Conservation (phyloP, 179 eudicot species). For the Carnegiea gigantea region DNA sequence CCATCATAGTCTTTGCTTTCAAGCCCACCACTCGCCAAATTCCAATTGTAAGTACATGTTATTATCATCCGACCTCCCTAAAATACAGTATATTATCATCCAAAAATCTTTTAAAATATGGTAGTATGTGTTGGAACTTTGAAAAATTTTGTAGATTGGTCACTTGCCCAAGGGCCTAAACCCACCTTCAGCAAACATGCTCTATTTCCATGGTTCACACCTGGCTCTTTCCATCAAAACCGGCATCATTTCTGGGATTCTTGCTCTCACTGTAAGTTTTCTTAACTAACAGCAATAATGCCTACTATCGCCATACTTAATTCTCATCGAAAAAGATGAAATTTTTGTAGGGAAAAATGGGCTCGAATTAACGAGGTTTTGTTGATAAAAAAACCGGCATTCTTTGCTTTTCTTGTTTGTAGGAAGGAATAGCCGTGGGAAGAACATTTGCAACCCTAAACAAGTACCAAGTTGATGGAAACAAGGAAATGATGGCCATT, state of each 20-base stretch:
- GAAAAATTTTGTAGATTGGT: constrained; percentile 59
- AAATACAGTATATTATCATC: no score
- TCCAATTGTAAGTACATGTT: constrained; percentile 53
- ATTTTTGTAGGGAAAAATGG: neutral
- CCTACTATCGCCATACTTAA: neutral
- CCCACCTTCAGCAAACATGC: constrained; percentile 84
- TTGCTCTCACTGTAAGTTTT: constrained; percentile 83
- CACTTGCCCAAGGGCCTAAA: constrained; percentile 82
- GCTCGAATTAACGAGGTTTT: constrained; percentile 8
- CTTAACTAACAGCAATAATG: neutral
- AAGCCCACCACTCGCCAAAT: constrained; percentile 56
- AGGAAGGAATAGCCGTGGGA: constrained; percentile 99
- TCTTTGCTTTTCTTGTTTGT: constrained; percentile 2
- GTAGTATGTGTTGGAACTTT: neutral
- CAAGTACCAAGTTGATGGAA: constrained; percentile 97
- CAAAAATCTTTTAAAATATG: neutral
- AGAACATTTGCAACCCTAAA: constrained; percentile 84
- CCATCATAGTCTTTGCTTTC: constrained; percentile 58
- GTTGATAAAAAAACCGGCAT: constrained; percentile 4
- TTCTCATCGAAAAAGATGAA: neutral
- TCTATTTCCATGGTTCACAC: constrained; percentile 57
- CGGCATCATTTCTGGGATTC: constrained; percentile 78
- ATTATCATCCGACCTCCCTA: no score
- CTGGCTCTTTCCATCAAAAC: constrained; percentile 72
- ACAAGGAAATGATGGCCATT: constrained; percentile 98